Conservation (phyloP, 2,329 filamentous ascomycete genomes). For the Colletotrichum destructivum region DNA sequence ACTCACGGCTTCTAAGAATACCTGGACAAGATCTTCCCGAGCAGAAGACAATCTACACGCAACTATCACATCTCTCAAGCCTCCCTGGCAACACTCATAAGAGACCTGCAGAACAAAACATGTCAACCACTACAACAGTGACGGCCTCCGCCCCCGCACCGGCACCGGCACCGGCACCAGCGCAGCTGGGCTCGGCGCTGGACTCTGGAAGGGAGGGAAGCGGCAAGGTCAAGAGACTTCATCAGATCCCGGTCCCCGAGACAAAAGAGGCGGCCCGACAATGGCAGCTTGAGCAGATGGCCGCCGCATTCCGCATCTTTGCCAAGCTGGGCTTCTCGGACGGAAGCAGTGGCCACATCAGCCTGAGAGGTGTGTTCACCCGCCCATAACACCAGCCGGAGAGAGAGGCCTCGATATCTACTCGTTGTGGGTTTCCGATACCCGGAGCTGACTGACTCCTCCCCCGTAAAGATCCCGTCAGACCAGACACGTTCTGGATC, state of each 20-base stretch:
- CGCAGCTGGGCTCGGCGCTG: constrained; percentile 27
- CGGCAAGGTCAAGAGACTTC: constrained; percentile 38
- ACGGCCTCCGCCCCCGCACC: constrained; percentile 9
- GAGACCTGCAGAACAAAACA: not conserved
- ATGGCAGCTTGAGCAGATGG: constrained; percentile 60
- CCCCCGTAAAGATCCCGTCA: constrained; percentile 48
- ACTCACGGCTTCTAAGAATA: not conserved
- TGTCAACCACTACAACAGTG: constrained; percentile 31
- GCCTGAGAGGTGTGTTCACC: constrained; percentile 47
- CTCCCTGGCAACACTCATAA: no score
- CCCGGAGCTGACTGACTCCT: not conserved
- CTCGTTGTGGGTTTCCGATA: no score
- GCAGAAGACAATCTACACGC: not conserved
- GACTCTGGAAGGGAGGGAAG: constrained; percentile 19
- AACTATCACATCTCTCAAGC: not conserved
- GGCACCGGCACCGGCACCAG: constrained; percentile 26
- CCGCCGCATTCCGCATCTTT: constrained; percentile 64
- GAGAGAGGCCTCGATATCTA: no score
- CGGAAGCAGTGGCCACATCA: constrained; percentile 63
- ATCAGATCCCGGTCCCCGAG: constrained; percentile 36
- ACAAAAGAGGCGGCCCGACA: constrained; percentile 48
- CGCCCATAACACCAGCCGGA: not conserved
- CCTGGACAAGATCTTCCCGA: not conserved
- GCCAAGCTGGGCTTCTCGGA: constrained; percentile 62
- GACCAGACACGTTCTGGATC: constrained; percentile 56